These are phyloP conservation scores for Trypethelium eluteriae DNA, from an alignment of 495 filamentous ascomycete species.

Conservation along the genomic window DNA sequence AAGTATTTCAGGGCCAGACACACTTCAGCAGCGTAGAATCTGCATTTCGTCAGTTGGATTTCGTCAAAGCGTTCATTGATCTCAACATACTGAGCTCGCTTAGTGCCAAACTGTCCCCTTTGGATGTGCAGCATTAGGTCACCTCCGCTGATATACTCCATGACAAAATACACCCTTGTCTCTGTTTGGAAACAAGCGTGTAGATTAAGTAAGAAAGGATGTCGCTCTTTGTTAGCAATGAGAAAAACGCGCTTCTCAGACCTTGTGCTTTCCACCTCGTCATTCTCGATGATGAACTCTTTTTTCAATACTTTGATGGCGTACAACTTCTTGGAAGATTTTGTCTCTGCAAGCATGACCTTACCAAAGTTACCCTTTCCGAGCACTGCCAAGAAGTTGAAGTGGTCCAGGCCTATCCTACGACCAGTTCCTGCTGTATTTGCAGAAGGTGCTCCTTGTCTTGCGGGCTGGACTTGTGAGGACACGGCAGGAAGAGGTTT, in stretches of 20 bases:
- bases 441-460: slow-evolving; percentile 31
- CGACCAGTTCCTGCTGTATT: slow-evolving; percentile 53
- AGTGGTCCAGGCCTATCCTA: slow-evolving; percentile 91
- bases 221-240: slow-evolving; percentile 93
- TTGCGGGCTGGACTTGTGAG: slow-evolving; percentile 17
- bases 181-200: slow-evolving; percentile 99
- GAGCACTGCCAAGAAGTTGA: slow-evolving; percentile 98
- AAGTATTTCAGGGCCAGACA: slow-evolving; percentile 98
- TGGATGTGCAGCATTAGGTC: slow-evolving; percentile 99
- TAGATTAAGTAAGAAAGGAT: slow-evolving; percentile 90
- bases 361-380: slow-evolving; percentile 99
- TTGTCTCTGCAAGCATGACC: slow-evolving; percentile 98
- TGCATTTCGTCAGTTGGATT: slow-evolving; percentile 31
- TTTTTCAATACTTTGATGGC: slow-evolving; percentile 99
- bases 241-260: slow-evolving; percentile 97
- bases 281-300: slow-evolving; percentile 99
- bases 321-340: slow-evolving; percentile 82
- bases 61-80: background rate
- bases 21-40: slow-evolving; percentile 96
- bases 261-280: slow-evolving; percentile 97
- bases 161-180: slow-evolving; percentile 97
- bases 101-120: slow-evolving; percentile 87
- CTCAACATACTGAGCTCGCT: slow-evolving; percentile 81
- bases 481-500: slow-evolving; percentile 14
- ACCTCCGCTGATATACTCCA: slow-evolving; percentile 99